These are phyloP conservation scores for Exserohilum turcica DNA, from an alignment of 2,329 filamentous ascomycete species.

Conservation along the genomic window DNA sequence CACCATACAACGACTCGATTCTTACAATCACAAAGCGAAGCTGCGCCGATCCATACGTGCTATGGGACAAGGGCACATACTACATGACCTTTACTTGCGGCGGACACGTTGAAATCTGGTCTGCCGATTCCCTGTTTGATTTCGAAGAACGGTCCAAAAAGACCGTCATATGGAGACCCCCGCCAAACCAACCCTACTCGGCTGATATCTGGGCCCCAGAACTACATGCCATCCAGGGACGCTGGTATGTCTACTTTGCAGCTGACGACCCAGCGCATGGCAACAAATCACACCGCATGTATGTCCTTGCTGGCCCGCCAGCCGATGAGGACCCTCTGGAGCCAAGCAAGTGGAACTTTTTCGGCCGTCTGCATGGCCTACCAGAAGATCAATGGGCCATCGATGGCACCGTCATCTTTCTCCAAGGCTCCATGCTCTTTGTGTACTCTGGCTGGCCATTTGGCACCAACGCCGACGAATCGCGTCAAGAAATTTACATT, in stretches of 20 bases:
- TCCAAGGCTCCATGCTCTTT: constrained; percentile 49
- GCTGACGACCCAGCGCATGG: constrained; percentile 50
- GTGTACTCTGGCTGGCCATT: constrained; percentile 56
- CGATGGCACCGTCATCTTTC: constrained; percentile 53
- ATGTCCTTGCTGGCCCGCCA: constrained; percentile 51
- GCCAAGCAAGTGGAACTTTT: constrained; percentile 48
- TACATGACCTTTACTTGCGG: constrained; percentile 56
- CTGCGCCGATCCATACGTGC: constrained; percentile 54
- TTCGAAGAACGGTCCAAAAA: constrained; percentile 48
- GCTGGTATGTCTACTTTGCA: constrained; percentile 62
- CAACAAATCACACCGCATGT: constrained; percentile 54
- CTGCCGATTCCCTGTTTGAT: constrained; percentile 47
- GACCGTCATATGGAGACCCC: constrained; percentile 51
- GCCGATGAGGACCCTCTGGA: constrained; percentile 37
- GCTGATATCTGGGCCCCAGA: constrained; percentile 62
- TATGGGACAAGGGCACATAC: constrained; percentile 50
- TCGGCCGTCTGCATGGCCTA: constrained; percentile 50
- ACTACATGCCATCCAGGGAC: constrained; percentile 56
- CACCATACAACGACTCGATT: constrained; percentile 48
- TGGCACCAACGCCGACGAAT: constrained; percentile 42
- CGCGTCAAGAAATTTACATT: constrained; percentile 53
- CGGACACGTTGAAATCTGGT: constrained; percentile 53
- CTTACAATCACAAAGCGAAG: constrained; percentile 49
- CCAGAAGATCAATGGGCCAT: constrained; percentile 55
- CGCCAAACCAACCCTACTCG: constrained; percentile 51